Conservation (phyloP, 2,329 filamentous ascomycete species). For the Aspergillus pseudoviridinutans region DNA sequence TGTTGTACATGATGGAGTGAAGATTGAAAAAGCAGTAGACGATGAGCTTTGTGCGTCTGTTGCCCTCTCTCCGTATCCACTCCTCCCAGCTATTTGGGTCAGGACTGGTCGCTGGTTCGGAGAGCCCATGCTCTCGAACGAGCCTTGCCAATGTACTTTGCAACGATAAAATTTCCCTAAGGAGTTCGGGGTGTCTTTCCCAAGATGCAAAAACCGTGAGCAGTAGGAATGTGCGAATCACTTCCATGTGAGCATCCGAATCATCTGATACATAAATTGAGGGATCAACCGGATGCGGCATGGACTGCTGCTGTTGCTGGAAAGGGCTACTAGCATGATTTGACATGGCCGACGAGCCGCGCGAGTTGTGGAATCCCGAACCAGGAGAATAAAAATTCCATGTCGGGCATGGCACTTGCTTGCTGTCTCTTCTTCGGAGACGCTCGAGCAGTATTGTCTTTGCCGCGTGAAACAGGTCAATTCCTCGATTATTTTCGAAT, state of each 20-base stretch:
- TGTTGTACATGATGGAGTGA: conserved; percentile 60
- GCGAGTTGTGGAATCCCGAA: conserved; percentile 37
- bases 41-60: conserved; percentile 53
- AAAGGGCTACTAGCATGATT: conserved; percentile 43
- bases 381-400: conserved; percentile 41
- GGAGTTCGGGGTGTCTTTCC: conserved; percentile 54
- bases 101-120: conserved; percentile 25
- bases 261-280: conserved; percentile 37
- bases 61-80: conserved; percentile 53
- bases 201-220: conserved; percentile 59
- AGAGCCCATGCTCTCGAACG: conserved; percentile 51
- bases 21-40: conserved; percentile 58
- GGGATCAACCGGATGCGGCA: conserved; percentile 28
- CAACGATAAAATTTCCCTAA: conserved; percentile 55
- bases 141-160: conserved; percentile 55
- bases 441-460: conserved; percentile 53
- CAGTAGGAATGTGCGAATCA: conserved; percentile 48
- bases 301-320: conserved; percentile 32
- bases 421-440: conserved; percentile 48
- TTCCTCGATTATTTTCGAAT: conserved; percentile 48
- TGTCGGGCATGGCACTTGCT: conserved; percentile 37
- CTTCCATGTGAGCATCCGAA: conserved; percentile 47
- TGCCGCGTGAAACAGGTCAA: conserved; percentile 55
- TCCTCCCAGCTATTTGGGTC: conserved; percentile 50
- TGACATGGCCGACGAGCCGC: conserved; percentile 40